Conservation (phyloP, 1,284 basidiomycete species). For the Cystobasidiaceae sp. region DNA sequence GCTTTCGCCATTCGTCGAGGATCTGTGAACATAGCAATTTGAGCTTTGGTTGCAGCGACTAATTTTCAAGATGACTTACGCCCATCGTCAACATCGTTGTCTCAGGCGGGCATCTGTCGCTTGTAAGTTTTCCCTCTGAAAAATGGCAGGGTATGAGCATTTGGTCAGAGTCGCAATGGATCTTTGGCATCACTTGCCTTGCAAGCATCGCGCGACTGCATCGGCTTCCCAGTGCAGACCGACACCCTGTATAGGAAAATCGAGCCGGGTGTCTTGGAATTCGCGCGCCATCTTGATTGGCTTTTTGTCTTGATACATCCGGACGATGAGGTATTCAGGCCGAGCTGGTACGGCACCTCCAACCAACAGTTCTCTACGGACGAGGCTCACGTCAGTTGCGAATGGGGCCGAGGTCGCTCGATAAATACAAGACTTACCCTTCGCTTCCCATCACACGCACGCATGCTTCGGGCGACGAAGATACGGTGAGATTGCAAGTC, state of each 20-base stretch:
- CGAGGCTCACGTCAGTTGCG: background rate
- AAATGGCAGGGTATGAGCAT: no score
- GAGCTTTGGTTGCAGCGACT: no score
- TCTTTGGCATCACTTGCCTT: constrained; percentile 5
- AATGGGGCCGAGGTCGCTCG: no score
- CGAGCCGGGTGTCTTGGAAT: constrained; percentile 23
- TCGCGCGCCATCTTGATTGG: constrained; percentile 16
- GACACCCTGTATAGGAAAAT: constrained; percentile 32
- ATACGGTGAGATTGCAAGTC: constrained; percentile 25
- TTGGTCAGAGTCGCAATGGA: no score
- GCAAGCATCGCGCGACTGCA: constrained; percentile 47
- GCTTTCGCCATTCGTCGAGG: constrained; percentile 47
- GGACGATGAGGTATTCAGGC: constrained; percentile 28
- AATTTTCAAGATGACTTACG: constrained; percentile 35
- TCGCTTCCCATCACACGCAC: constrained; percentile 40
- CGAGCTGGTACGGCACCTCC: background rate
- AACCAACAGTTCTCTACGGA: constrained; percentile 21
- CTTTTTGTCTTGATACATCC: constrained; percentile 11
- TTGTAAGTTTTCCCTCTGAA: constrained; percentile 43
- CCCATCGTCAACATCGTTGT: constrained; percentile 47
- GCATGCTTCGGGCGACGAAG: background rate
- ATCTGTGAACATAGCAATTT: constrained; percentile 34
- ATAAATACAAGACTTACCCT: constrained; percentile 39
- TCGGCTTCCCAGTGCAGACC: constrained; percentile 49
- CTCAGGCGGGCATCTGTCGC: constrained; percentile 43